Base-by-base conservation (phyloP, 2,329 filamentous ascomycete species). In the Rosellinia necatrix region DNA sequence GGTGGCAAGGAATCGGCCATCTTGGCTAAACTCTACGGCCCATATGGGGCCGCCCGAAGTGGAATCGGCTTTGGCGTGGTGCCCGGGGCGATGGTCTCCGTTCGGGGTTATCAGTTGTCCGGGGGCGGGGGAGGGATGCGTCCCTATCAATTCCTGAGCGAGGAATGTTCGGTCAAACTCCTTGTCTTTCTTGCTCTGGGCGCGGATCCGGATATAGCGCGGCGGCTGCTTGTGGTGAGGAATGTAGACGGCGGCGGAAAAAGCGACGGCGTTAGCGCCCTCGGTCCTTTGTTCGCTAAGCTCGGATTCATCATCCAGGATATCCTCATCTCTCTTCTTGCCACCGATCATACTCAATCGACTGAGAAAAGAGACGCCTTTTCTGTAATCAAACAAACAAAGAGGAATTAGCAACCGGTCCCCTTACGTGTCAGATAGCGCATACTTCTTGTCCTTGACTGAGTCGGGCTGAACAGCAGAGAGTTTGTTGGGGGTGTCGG, bases 21-120 rank as follows among this genome's bases (percentile, higher is more conserved):
- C 93, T 58, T 88, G 88, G 68, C 93, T 97, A 68, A 97, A 97
- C 67, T 94, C 90, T 61, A 91, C 85, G 0, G 93, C 88, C 94
- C 94, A 99, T 29, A 96, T 87, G 0, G 94, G 92, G 58, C 89
- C 83, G 32, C 78, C 79, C 6, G 76, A 76, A 37, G 74, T 72
- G 3, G 75, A 61, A 29, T 76, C 70, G 59, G 74, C 76, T 56
- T 65, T 68, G 24, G 65, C 63, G 4, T 69, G 64, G 4, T 68
- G 67, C 10, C 67, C 67, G 12, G 71, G 61, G 0, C 66, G 68
- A 5, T 69, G 64, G 6, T 64, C 53, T 8, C 64, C 67, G 1
- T 69, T 62, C 4, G 60, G 60, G 7, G 59, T 47, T 19, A 59
- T 53, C 2, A 66, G 55, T 42, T 50, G 53, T 30, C 64, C 71